Evolutionary conservation across 2,329 filamentous ascomycete species (phyloP), one percentile per base, ranked within the genome.

Genomic region (Ascochyta pisi): DNA sequence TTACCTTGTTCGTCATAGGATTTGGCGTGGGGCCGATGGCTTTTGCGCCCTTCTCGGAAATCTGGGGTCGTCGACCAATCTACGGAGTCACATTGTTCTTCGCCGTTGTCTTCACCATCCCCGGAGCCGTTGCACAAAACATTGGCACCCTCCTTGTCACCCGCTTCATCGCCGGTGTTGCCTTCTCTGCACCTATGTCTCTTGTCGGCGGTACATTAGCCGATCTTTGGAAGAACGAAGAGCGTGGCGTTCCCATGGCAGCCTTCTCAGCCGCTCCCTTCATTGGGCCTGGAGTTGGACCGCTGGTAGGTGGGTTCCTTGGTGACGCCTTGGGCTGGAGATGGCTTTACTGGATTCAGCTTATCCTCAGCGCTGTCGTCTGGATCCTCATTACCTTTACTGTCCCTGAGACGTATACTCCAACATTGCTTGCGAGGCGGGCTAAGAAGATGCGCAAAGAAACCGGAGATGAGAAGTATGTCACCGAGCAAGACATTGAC

Each of bases 361-460:
- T 95, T 10, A 96, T 96, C 68, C 71, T 95, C 12, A 81, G 89
- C 24, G 86, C 82, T 13, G 71, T 88, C 44, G 84, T 89, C 64
- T 95, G 89, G 86, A 57, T 89, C 16, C 73, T 94, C 57, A 92
- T 95, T 74, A 89, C 88, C 27, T 93, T 96, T 76, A 95, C 91
- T n/a, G 88, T 96, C 0, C 91, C 91, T 1, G 92, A 96, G 76
- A 96, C 92, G 0, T 96, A 95, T 73, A 88, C 91, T 0, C 91
- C 92, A 0, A 89, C 86, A 0, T 86, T 96, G 46, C 84, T 97
- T 15, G 83, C 85, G 48, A 78, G 78, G 27, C 84, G 91, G 12
- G 92, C 92, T 3, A 81, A 82, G 68, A 90, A 90, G 73, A 78
- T 95, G 58, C 84, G 92, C 48, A 85, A 88, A 70, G 75, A 86